Evolutionary conservation across 2,329 filamentous ascomycete genomes (phyloP), one percentile per base, ranked within the genome.

Genomic region (Dactylellina cionopaga): DNA sequence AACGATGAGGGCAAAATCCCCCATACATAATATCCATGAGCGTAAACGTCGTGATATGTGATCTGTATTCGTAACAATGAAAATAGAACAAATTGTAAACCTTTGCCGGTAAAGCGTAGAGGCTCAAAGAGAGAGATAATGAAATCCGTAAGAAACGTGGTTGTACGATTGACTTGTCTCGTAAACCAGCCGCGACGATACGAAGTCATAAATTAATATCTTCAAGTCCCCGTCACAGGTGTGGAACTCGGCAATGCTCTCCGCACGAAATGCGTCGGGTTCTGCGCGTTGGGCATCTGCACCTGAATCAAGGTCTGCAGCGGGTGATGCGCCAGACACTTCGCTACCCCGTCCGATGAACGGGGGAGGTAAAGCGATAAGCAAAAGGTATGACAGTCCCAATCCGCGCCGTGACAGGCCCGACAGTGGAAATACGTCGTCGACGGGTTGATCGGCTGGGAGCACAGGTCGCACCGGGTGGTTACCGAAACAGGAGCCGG

Each of bases 381-480:
- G 15, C 65, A 70, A 13, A 39, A 41, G 11, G 65, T 43, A 27
- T 70, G 65, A 6, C 65, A 70, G 29, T 70, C 65, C 65, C 65
- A 70, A 27, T 70, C 65, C 1, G 65, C 65, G 6, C 55, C 33
- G 13, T 70, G 65, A 17, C 65, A 70, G 2, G 65, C 51, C 15
- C 65, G 39, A 15, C 65, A 70, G 25, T 70, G 65, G 22, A 70
- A 70, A 25, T 70, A 70, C 22, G 65, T 46, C 7, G 65, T 70
- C 4, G 65, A 70, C 7, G 65, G 55, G n/a, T 55, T 39, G 24
- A 70, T 70, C 22, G 19, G 39, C 31, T 62, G 49, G 5, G 65
- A 70, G 25, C 65, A 70, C n/a, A 70, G 49, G n/a, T 70, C 65
- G 47, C 65, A 70, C n/a, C 65, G 55, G 24, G 65, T 70, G n/a